These are phyloP conservation scores for Staphylotrichum tortipilum DNA, from an alignment of 495 filamentous ascomycete genomes.

Conservation along the genomic window DNA sequence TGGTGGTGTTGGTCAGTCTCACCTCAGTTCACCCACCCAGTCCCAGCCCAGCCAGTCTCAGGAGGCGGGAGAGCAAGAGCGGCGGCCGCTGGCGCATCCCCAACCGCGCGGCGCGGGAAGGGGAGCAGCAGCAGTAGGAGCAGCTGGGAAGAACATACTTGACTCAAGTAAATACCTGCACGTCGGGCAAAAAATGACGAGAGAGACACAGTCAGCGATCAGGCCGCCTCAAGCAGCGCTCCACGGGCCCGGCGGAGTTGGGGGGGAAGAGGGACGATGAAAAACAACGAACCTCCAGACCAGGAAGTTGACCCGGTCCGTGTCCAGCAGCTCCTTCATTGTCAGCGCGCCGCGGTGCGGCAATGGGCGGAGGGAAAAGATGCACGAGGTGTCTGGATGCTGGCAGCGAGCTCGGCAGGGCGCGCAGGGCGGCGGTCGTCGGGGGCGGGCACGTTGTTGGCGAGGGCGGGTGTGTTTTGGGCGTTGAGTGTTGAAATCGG, in stretches of 20 bases:
- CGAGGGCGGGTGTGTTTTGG: slow-evolving; percentile 1
- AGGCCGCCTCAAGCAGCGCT: slow-evolving; percentile 2
- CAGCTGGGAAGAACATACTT: too few relatives aligned
- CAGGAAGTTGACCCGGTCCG: slow-evolving; percentile 94
- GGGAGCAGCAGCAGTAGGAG: too few relatives aligned
- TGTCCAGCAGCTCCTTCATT: slow-evolving; percentile 63
- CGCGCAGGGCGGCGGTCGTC: slow-evolving; percentile 6
- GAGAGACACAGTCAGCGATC: slow-evolving; percentile 16
- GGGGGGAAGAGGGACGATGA: slow-evolving; percentile 9
- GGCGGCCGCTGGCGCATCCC: too few relatives aligned
- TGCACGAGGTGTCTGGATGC: neutral
- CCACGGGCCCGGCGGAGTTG: slow-evolving; percentile 5
- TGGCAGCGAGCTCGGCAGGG: slow-evolving; percentile 4
- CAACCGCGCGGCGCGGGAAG: slow-evolving; percentile 7
- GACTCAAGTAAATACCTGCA: slow-evolving; percentile 80
- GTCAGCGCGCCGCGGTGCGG: slow-evolving; percentile 23
- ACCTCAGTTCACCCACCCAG: neutral
- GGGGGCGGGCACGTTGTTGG: slow-evolving; percentile 1
- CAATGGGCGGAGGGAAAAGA: slow-evolving; percentile 22
- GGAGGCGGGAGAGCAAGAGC: neutral
- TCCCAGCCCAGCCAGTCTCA: neutral
- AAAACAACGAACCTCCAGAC: slow-evolving; percentile 81
- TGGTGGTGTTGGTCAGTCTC: slow-evolving; percentile 24
- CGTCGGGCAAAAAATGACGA: slow-evolving; percentile 16
- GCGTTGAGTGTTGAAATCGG: slow-evolving; percentile 11